Percentiles rank a stretch among this genome's conserved stretches.
These are phyloP conservation scores for Pyrenophora teres DNA, from an alignment of 2,329 filamentous ascomycete genomes.

Conservation along the genomic window DNA sequence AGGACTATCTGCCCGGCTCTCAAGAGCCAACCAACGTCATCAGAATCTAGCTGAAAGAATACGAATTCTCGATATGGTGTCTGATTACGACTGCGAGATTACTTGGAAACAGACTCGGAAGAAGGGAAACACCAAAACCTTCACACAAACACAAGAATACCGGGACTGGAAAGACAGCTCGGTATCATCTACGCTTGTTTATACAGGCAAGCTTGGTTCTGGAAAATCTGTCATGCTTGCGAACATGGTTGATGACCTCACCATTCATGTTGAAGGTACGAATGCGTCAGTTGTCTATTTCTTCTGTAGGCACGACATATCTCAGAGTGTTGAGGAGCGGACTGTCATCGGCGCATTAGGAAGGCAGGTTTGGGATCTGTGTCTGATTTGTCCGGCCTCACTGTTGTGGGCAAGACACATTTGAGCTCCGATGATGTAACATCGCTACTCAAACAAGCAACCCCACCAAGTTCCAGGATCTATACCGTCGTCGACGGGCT, in stretches of 20 bases:
- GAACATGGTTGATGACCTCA: constrained; percentile 48
- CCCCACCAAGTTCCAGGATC: no score
- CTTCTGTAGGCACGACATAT: constrained; percentile 33
- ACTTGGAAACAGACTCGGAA: constrained; percentile 53
- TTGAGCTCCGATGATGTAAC: no score
- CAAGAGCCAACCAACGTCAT: no score
- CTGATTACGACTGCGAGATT: constrained; percentile 45
- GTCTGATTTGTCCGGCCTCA: constrained; percentile 19
- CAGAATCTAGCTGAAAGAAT: no score
- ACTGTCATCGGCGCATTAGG: constrained; percentile 32
- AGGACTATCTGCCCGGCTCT: background rate
- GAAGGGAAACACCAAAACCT: constrained; percentile 42
- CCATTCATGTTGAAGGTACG: constrained; percentile 2
- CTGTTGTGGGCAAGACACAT: no score
- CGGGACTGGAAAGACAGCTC: constrained; percentile 32
- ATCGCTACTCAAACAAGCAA: no score
- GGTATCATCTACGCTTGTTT: constrained; percentile 41
- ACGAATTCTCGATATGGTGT: no score
- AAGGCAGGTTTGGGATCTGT: constrained; percentile 46
- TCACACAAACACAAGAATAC: constrained; percentile 28
- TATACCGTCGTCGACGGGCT: no score
- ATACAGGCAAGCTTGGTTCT: constrained; percentile 50
- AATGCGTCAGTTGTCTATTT: constrained; percentile 27
- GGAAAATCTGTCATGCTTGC: constrained; percentile 55
- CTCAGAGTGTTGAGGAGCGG: constrained; percentile 28